Conservation (phyloP, 1,139 yeast species). For the Protomyces pachydermus region DNA sequence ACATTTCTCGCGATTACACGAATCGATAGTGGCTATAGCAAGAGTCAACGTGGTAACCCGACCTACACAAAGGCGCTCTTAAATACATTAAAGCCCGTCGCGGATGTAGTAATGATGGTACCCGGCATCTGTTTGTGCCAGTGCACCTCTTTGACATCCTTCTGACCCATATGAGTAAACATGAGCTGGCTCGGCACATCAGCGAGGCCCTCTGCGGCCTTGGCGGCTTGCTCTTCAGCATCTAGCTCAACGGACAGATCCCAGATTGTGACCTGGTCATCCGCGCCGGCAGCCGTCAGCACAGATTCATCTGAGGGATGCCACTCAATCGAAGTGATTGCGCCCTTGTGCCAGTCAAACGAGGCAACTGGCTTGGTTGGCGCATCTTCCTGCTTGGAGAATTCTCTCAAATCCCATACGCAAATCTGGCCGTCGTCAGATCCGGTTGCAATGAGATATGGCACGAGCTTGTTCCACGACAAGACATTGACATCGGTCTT, state of each 20-base stretch:
- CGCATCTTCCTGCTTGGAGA: constrained; percentile 42
- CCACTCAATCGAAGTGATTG: constrained; percentile 88
- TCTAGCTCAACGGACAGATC: constrained; percentile 95
- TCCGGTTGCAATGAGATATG: constrained; percentile 85
- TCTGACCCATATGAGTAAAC: constrained; percentile 92
- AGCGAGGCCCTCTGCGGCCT: constrained; percentile 64
- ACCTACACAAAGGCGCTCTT: constrained; percentile 49
- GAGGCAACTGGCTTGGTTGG: constrained; percentile 65
- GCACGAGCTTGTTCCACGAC: constrained; percentile 88
- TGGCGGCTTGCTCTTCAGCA: constrained; percentile 86
- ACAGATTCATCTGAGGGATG: constrained; percentile 94
- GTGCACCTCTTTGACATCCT: constrained; percentile 92
- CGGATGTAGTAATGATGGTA: constrained; percentile 86
- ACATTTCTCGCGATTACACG: no score
- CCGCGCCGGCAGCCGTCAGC: constrained; percentile 92
- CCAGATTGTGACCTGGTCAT: constrained; percentile 95
- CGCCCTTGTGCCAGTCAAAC: constrained; percentile 89
- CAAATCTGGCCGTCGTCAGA: constrained; percentile 98
- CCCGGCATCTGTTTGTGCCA: constrained; percentile 99
- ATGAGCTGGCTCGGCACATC: constrained; percentile 93
- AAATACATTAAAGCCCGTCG: constrained; percentile 93
- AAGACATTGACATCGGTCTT: constrained; percentile 82
- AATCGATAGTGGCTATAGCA: no score
- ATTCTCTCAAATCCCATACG: constrained; percentile 93
- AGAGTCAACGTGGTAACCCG: no score